Conservation (phyloP, 1,284 basidiomycete species). For the Lentinula novae-zelandiae region DNA sequence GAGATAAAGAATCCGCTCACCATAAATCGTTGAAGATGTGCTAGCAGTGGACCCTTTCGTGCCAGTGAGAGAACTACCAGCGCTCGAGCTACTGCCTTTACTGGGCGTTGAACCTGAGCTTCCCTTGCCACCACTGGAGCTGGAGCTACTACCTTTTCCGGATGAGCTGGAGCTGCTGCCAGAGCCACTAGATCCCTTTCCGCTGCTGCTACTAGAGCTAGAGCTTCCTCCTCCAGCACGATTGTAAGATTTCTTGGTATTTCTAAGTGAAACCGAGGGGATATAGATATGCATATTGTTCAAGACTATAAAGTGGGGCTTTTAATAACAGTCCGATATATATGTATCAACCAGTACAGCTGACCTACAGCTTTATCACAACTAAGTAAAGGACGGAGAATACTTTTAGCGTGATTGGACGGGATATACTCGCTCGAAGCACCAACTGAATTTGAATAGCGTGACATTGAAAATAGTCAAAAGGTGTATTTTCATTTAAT, state of each 20-base stretch:
- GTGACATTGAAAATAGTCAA: too few relatives aligned
- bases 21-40: constrained; percentile 12
- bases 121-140: background rate
- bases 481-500: too few relatives aligned
- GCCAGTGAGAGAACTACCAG: constrained; percentile 3
- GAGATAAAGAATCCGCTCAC: background rate
- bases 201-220: background rate
- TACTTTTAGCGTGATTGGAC: too few relatives aligned
- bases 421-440: too few relatives aligned
- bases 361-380: too few relatives aligned
- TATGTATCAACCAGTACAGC: too few relatives aligned
- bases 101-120: background rate
- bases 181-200: background rate
- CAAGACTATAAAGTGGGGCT: background rate
- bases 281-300: constrained; percentile 30
- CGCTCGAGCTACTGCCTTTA: constrained; percentile 13
- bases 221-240: constrained; percentile 19
- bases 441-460: too few relatives aligned
- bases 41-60: constrained; percentile 6
- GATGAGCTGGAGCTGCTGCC: background rate
- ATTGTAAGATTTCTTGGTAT: background rate
- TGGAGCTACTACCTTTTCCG: constrained; percentile 12
- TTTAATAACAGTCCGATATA: too few relatives aligned
- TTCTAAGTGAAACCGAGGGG: constrained; percentile 27
- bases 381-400: too few relatives aligned